phyloP scores from a whole-genome alignment of 2,329 filamentous ascomycete genomes.

The Aspergillus ibericus region DNA sequence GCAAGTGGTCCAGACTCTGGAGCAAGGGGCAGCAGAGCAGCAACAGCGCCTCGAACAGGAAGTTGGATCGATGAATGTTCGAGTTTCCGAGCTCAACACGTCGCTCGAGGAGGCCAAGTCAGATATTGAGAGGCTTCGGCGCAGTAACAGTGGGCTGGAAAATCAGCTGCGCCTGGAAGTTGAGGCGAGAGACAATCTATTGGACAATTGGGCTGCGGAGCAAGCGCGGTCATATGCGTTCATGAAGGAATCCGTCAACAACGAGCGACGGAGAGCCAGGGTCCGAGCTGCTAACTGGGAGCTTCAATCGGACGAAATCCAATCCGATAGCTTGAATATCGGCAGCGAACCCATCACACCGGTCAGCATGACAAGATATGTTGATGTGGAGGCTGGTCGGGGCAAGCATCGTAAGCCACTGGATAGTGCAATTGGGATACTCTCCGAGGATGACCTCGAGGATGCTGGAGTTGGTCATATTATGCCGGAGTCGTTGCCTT shows the following conservation, averaged over 20 bases:
- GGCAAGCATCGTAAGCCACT: conserved; percentile 40
- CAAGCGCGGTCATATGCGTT: conserved; percentile 34
- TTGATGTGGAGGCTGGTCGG: conserved; percentile 43
- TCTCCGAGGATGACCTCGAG: conserved; percentile 31
- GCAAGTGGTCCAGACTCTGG: conserved; percentile 22
- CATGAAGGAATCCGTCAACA: conserved; percentile 40
- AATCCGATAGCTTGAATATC: conserved; percentile 28
- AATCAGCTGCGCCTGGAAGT: conserved; percentile 39
- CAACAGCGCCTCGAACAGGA: conserved; percentile 35
- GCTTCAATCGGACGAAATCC: conserved; percentile 38
- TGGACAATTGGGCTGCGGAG: conserved; percentile 36
- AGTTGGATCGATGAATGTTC: conserved; percentile 42
- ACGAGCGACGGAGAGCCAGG: conserved; percentile 42
- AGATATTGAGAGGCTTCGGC: conserved; percentile 38
- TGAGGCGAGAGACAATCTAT: conserved; percentile 34
- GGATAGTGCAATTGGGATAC: conserved; percentile 44
- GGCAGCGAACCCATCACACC: conserved; percentile 47
- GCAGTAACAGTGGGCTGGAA: conserved; percentile 38
- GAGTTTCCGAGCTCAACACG: conserved; percentile 42
- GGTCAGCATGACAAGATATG: conserved; percentile 42
- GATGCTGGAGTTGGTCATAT: conserved; percentile 30
- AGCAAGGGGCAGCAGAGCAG: conserved; percentile 25
- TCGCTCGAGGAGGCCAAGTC: conserved; percentile 37
- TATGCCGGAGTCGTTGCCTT: conserved; percentile 21
- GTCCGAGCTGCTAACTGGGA: conserved; percentile 44